Evolutionary conservation across 2,329 filamentous ascomycete genomes (phyloP).

Genomic region (Verticillium nonalfalfae): DNA sequence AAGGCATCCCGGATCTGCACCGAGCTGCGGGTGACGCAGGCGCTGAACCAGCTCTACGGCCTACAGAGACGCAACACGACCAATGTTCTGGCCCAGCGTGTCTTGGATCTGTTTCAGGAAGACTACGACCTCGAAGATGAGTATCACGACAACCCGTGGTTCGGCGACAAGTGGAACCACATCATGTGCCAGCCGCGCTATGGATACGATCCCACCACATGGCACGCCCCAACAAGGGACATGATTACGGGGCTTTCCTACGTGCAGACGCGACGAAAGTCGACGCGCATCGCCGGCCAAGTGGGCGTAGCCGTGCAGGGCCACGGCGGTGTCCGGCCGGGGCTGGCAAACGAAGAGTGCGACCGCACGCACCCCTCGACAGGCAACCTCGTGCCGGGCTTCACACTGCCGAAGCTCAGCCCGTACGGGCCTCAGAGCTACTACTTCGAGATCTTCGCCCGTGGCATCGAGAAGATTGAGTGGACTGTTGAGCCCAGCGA

Average conservation of each 20-base stretch:
- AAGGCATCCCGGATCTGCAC: conserved; percentile 50
- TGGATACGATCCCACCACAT: conserved; percentile 47
- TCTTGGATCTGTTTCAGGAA: conserved; percentile 40
- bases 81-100: conserved; percentile 39
- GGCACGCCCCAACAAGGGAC: conserved; percentile 49
- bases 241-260: conserved; percentile 47
- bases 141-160: conserved; percentile 41
- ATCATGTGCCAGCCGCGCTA: conserved; percentile 44
- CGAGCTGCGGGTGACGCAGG: conserved; percentile 37
- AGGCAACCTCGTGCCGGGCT: conserved; percentile 20
- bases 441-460: conserved; percentile 27
- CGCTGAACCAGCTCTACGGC: conserved; percentile 46
- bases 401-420: conserved; percentile 22
- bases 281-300: conserved; percentile 35
- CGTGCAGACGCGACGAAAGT: conserved; percentile 41
- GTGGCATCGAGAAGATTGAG: conserved; percentile 21
- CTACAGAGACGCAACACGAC: conserved; percentile 50
- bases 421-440: conserved; percentile 22
- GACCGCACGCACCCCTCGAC: conserved; percentile 38
- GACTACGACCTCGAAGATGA: conserved; percentile 42
- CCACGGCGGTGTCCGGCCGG: conserved; percentile 24
- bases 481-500: conserved; percentile 25
- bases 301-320: conserved; percentile 25
- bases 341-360: conserved; percentile 44
- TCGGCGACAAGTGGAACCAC: conserved; percentile 49